Base-by-base conservation (phyloP, 768 basidiomycete species). In the Hericium erinaceus region DNA sequence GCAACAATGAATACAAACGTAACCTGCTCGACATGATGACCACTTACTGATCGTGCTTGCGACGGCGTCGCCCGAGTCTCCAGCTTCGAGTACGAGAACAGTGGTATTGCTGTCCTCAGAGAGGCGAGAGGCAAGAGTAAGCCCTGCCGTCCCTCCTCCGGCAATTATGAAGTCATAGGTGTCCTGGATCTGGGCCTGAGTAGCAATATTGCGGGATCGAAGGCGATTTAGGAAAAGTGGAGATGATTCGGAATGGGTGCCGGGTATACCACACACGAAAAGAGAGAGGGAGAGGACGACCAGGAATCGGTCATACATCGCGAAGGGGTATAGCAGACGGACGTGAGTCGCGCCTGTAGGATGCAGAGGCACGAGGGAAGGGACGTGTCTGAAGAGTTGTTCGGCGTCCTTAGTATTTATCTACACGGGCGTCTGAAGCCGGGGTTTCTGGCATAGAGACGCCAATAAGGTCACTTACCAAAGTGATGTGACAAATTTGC, bases 131-230 rank as follows among this genome's bases (percentile, higher is more conserved):
- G 77, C 78, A n/a, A 79, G 65, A 16, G 74, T 75, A 49, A 78
- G 69, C 15, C 79, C 79, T 16, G 74, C 75, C 28, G 76, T 70
- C 26, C 78, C 78, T 51, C 79, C 78, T 52, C 78, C 77, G 16
- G 70, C 73, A 61, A 78, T 73, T 57, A 85, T 74, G 65, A 79
- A 83, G 71, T 84, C 83, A 64, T 80, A 84, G 0, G 75, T 64
- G 46, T 62, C 58, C 7, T 73, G 70, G 41, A 77, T 64, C 39
- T 73, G 68, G 39, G 71, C 70, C 38, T 73, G 65, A 54, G 71
- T 65, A 52, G 79, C 69, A 62, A 78, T 75, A 57, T 72, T 74
- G 24, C 77, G 71, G 39, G n/a, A 18, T 4, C 28, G 49, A 26
- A 46, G 44, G 20, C 16, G 12, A 46, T 46, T 16, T 16, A n/a